Conservation (phyloP, 768 basidiomycete species). For the Boletus subcaerulescens region DNA sequence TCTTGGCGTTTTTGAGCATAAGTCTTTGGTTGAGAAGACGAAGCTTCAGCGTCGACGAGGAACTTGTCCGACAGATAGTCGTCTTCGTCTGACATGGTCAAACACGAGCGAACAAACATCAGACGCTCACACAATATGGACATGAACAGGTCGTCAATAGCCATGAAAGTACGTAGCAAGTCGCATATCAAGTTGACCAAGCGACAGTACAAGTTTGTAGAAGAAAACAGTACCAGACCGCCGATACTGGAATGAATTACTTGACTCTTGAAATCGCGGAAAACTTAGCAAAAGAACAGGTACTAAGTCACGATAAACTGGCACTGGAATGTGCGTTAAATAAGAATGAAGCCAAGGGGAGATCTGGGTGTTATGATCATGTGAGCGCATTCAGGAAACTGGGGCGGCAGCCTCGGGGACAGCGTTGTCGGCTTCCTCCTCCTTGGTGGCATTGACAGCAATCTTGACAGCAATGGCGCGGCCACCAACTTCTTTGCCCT, state of each 20-base stretch:
- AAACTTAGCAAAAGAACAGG: conserved; percentile 35
- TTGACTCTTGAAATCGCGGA: conserved; percentile 36
- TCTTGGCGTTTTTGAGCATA: conserved; percentile 73
- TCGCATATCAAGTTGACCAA: conserved; percentile 24
- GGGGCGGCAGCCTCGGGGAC: conserved; percentile 32
- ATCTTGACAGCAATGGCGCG: conserved; percentile 91
- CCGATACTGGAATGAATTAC: conserved; percentile 22
- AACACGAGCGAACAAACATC: conserved; percentile 19
- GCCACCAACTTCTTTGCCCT: conserved; percentile 86
- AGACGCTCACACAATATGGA: conserved; percentile 7
- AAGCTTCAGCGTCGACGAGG: conserved; percentile 42
- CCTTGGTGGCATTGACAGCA: conserved; percentile 80
- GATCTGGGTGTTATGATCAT: conserved; percentile 19
- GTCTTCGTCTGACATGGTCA: conserved; percentile 66
- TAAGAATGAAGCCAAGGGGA: conserved; percentile 25
- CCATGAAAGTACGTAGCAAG: conserved; percentile 29
- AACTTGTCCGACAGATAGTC: conserved; percentile 92
- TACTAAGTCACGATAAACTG: conserved; percentile 32
- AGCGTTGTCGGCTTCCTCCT: conserved; percentile 48
- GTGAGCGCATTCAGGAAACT: conserved; percentile 19
- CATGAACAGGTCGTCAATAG: conserved; percentile 28
- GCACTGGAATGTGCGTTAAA: conserved; percentile 26
- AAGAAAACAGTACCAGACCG: conserved; percentile 49
- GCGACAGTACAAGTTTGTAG: conserved; percentile 32
- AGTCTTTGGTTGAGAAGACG: conserved; percentile 48